Base-by-base conservation (phyloP, 2,329 filamentous ascomycete genomes). In the Tympanopsis confertula region DNA sequence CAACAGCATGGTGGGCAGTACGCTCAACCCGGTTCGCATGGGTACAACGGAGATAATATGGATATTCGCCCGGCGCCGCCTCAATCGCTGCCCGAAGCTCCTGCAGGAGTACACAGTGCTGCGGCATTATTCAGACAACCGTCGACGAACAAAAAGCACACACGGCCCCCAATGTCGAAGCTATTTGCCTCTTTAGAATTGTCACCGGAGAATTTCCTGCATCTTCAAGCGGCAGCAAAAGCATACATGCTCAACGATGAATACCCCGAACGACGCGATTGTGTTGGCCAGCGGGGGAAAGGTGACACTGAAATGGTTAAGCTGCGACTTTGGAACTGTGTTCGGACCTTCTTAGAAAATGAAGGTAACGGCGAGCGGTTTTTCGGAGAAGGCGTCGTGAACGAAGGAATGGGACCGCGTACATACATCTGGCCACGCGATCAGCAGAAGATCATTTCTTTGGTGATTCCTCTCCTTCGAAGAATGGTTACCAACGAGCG, bases 401-500 rank as follows among this genome's bases (percentile, higher is more conserved):
- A 62, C 22, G 57, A 60, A 42, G 54, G 45, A 32, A 56, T 59
- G 49, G 54, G 44, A 1, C 50, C 47, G 37, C 49, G 63, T 30
- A 60, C 60, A 5, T 57, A 69, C 39, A 52, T 67, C 13, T 76
- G 71, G 71, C 71, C 71, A 3, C 56, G 59, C 35, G 69, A 75
- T 44, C 62, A 63, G 36, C 67, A 70, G 39, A 66, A 66, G 42
- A 70, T 75, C 36, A 68, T 75, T 29, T 60, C 64, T n/a, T 53
- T 72, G 17, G 65, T 73, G n/a, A 74, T 69, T 42, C 71, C 70
- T 12, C 50, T 75, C 35, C 55, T 76, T 41, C 54, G 71, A 40
- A 59, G 71, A 18, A 74, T 75, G 69, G 69, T 75, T 12, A 74
- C 70, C 13, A 76, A 76, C 41, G 71, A 75, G 49, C 59, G 71